These are phyloP conservation scores for Fragaria iinumae DNA, from an alignment of 306 rosid genomes.

Conservation along the genomic window DNA sequence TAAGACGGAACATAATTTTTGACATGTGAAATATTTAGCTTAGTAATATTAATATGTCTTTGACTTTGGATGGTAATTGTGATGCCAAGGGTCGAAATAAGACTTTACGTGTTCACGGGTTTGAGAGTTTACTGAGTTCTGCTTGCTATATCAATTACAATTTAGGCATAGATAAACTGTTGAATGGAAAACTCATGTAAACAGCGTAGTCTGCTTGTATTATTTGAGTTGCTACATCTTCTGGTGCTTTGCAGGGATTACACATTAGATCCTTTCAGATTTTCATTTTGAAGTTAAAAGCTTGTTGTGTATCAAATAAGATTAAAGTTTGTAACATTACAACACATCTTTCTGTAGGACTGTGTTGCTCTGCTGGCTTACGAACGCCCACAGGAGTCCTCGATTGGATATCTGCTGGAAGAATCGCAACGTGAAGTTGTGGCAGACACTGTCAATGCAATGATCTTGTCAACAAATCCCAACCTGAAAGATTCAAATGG, in stretches of 20 bases:
- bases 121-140: not conserved
- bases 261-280: not conserved
- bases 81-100: not conserved
- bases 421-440: slow-evolving; percentile 88
- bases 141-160: not conserved
- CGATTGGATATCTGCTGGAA: slow-evolving; percentile 81
- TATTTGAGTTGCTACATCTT: not conserved
- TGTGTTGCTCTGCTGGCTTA: slow-evolving; percentile 95
- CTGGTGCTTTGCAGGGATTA: not conserved
- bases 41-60: not conserved
- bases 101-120: not conserved
- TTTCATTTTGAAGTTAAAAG: slow-evolving; percentile 6
- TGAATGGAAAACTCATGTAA: not conserved
- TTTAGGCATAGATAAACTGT: not conserved
- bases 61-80: not conserved
- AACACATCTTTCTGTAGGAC: slow-evolving; percentile 49
- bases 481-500: slow-evolving; percentile 55
- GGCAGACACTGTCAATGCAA: slow-evolving; percentile 84
- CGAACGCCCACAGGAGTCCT: slow-evolving; percentile 70
- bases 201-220: not conserved
- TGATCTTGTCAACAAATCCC: slow-evolving; percentile 86
- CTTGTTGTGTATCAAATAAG: not conserved
- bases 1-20: slow-evolving; percentile 2
- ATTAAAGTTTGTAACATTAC: not conserved
- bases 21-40: not conserved